Conservation (phyloP, 176 grass and related monocot genomes). For the Microstegium vimineum region DNA sequence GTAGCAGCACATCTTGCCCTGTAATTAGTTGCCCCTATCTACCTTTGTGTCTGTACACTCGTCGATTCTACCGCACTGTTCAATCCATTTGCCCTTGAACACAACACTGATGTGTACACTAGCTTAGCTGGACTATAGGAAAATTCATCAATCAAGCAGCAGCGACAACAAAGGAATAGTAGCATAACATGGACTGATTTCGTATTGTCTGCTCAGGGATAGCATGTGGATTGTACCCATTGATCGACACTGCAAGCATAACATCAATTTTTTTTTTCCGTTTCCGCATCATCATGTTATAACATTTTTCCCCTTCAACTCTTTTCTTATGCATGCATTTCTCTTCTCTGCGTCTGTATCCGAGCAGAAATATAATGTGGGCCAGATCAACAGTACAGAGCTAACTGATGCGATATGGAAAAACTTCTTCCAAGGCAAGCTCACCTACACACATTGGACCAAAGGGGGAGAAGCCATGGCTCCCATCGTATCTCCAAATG, state of each 20-base stretch:
- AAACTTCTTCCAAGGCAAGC: constrained; percentile 71
- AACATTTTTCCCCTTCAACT: neutral
- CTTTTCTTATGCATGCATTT: neutral
- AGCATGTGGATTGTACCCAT: neutral
- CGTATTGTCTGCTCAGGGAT: neutral
- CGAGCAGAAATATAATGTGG: constrained; percentile 81
- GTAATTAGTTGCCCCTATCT: neutral
- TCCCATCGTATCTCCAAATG: constrained; percentile 32
- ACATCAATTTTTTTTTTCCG: neutral
- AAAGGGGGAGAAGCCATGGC: constrained; percentile 81
- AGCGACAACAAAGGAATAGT: neutral
- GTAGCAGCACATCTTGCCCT: neutral
- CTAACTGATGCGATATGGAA: constrained; percentile 69
- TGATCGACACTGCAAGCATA: neutral
- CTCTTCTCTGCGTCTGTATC: neutral
- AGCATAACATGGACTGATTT: neutral
- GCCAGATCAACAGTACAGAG: constrained; percentile 69
- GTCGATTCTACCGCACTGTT: neutral
- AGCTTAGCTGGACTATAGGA: neutral
- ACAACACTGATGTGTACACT: neutral
- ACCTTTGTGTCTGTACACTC: neutral
- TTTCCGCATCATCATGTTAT: too few relatives aligned
- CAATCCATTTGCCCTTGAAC: neutral
- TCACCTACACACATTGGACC: constrained; percentile 65
- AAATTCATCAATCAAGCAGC: neutral